Evolutionary conservation across 805 yeast genomes (phyloP).

Genomic region (Candida maltosa): DNA sequence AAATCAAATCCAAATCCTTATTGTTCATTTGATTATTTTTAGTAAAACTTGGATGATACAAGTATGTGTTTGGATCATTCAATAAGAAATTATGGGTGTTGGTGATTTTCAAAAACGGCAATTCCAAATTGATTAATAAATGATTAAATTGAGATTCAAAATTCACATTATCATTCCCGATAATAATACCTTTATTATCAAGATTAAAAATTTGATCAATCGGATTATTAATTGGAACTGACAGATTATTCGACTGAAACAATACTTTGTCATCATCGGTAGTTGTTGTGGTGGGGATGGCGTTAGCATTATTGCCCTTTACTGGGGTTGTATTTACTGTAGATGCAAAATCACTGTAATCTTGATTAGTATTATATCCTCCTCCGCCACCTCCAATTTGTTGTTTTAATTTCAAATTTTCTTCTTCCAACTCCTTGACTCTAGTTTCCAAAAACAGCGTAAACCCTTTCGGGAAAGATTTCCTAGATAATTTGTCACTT

Average conservation of each 20-base stretch:
- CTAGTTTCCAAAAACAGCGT: slow-evolving; percentile 70
- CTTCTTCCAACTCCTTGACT: slow-evolving; percentile 58
- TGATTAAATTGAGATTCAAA: slow-evolving; percentile 46
- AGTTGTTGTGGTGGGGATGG: slow-evolving; percentile 6
- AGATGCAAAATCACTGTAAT: neutral
- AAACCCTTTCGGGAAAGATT: slow-evolving; percentile 80
- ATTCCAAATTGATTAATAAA: slow-evolving; percentile 37
- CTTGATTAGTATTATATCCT: slow-evolving; percentile 7
- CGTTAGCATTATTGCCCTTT: neutral
- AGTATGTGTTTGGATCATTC: slow-evolving; percentile 40
- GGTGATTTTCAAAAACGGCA: slow-evolving; percentile 42
- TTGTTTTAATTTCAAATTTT: slow-evolving; percentile 37
- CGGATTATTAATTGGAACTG: slow-evolving; percentile 34
- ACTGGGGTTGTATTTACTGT: neutral
- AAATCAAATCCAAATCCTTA: slow-evolving; percentile 34
- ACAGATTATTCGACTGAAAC: slow-evolving; percentile 9
- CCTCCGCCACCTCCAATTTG: slow-evolving; percentile 10
- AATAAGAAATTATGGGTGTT: slow-evolving; percentile 40
- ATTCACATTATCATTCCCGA: slow-evolving; percentile 43
- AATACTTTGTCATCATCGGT: slow-evolving; percentile 11
- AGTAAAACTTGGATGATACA: slow-evolving; percentile 39
- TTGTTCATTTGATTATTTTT: slow-evolving; percentile 33
- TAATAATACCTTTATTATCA: slow-evolving; percentile 39
- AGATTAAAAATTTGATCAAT: slow-evolving; percentile 44
- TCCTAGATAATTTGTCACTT: slow-evolving; percentile 68